phyloP scores from a whole-genome alignment of 78 protist species.

The Salpingoeca rosetta region DNA sequence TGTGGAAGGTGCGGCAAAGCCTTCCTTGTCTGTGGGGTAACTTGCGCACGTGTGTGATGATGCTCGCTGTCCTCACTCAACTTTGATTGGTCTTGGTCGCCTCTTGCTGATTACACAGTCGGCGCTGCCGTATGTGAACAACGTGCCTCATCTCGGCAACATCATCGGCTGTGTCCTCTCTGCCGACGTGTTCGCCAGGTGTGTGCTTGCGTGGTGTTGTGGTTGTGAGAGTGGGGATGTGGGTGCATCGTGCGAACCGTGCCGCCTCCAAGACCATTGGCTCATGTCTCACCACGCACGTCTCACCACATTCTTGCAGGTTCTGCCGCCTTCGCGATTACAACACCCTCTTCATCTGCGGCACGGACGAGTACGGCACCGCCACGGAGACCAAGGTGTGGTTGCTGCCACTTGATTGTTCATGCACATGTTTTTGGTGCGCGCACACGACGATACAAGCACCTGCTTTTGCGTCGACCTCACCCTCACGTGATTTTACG shows the following conservation, averaged over 20 bases:
- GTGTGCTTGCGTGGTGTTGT: not conserved
- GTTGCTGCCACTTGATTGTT: not conserved
- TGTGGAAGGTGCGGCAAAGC: too few species aligned
- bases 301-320: not conserved
- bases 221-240: too few species aligned
- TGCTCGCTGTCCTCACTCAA: not conserved
- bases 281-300: not conserved
- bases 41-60: not conserved
- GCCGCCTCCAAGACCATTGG: not conserved
- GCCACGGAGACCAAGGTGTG: slow-evolving; percentile 63
- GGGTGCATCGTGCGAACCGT: not conserved
- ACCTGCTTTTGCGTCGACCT: too few species aligned
- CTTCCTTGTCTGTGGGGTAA: slow-evolving; percentile 12
- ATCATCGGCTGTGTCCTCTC: slow-evolving; percentile 77
- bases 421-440: too few species aligned
- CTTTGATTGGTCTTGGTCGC: not conserved
- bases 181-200: slow-evolving; percentile 73
- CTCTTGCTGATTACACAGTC: not conserved
- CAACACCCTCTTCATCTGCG: slow-evolving; percentile 73
- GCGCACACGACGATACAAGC: too few species aligned
- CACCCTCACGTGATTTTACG: too few species aligned
- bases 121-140: slow-evolving; percentile 41
- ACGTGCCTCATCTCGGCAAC: slow-evolving; percentile 67
- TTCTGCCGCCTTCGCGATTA: slow-evolving; percentile 51
- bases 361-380: slow-evolving; percentile 87